These are phyloP conservation scores for Chaetomium sp. DNA, from an alignment of 2,329 filamentous ascomycete genomes.

Conservation along the genomic window DNA sequence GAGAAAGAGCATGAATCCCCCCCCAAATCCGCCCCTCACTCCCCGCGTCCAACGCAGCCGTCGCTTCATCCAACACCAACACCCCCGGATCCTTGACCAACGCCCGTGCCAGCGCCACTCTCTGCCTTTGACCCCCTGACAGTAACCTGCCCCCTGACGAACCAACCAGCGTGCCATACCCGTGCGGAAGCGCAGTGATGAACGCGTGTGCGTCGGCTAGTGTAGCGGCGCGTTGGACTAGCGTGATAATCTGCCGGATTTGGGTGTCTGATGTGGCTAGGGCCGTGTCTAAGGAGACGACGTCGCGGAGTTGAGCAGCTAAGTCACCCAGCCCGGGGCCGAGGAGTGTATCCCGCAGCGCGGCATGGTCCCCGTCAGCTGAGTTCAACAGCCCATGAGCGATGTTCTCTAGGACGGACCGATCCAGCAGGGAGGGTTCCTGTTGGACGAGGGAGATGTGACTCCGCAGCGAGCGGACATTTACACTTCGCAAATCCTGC, in stretches of 20 bases:
- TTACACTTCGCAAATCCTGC: conserved; percentile 40
- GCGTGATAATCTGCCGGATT: conserved; percentile 53
- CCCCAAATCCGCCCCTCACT: conserved; percentile 50
- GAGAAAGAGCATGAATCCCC: conserved; percentile 38
- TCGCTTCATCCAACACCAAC: conserved; percentile 56
- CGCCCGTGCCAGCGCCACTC: conserved; percentile 52
- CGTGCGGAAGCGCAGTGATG: conserved; percentile 47
- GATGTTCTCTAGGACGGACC: conserved; percentile 46
- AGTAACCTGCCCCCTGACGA: conserved; percentile 44
- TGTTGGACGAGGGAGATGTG: conserved; percentile 41
- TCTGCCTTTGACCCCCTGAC: conserved; percentile 55
- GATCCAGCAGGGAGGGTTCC: conserved; percentile 38
- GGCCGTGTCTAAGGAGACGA: conserved; percentile 40
- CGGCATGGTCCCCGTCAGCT: conserved; percentile 32
- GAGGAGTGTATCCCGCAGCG: conserved; percentile 41
- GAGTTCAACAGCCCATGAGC: conserved; percentile 44
- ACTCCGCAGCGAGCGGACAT: conserved; percentile 38
- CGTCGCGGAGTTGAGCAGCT: conserved; percentile 45
- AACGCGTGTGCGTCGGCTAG: conserved; percentile 53
- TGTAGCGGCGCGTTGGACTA: conserved; percentile 42
- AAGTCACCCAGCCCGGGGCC: conserved; percentile 44
- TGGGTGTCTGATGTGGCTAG: conserved; percentile 38
- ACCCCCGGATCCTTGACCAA: conserved; percentile 52
- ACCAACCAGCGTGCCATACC: conserved; percentile 48
- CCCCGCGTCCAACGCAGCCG: conserved; percentile 52